Conservation (phyloP, 192 early-diverging fungal species). For the Mortierella hygrophila region DNA sequence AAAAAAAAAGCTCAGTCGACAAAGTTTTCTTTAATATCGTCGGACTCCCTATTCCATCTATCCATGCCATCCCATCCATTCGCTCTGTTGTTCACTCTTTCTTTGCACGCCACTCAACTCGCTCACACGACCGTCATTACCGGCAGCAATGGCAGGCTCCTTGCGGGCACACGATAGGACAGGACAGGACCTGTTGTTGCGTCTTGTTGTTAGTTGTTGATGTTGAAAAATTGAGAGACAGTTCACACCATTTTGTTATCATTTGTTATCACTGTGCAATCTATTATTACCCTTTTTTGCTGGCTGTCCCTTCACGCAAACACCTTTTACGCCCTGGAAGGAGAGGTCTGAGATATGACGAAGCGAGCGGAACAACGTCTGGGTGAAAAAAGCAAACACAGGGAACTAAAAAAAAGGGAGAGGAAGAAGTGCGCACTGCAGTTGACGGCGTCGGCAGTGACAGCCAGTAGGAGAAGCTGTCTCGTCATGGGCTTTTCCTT, state of each 20-base stretch:
- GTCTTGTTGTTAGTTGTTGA: not conserved
- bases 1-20: not conserved
- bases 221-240: not conserved
- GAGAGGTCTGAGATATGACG: slow-evolving; percentile 3
- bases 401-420: not conserved
- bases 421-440: not conserved
- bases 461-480: not conserved
- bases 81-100: not conserved
- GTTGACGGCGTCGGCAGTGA: not conserved
- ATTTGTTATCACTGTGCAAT: not conserved
- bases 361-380: not conserved
- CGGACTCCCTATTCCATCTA: slow-evolving; percentile 8
- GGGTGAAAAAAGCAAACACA: not conserved
- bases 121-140: not conserved
- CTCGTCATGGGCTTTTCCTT: not conserved
- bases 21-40: not conserved
- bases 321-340: not conserved
- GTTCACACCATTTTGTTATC: not conserved
- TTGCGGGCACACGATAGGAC: not conserved
- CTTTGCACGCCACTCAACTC: not conserved
- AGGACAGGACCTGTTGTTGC: not conserved
- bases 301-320: not conserved
- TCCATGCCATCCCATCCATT: not conserved
- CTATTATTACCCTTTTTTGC: slow-evolving; percentile 1
- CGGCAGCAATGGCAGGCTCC: not conserved